Evolutionary conservation across 805 yeast species (phyloP), one percentile per base, ranked within the genome.

Genomic region (Danielozyma ontarioensis): DNA sequence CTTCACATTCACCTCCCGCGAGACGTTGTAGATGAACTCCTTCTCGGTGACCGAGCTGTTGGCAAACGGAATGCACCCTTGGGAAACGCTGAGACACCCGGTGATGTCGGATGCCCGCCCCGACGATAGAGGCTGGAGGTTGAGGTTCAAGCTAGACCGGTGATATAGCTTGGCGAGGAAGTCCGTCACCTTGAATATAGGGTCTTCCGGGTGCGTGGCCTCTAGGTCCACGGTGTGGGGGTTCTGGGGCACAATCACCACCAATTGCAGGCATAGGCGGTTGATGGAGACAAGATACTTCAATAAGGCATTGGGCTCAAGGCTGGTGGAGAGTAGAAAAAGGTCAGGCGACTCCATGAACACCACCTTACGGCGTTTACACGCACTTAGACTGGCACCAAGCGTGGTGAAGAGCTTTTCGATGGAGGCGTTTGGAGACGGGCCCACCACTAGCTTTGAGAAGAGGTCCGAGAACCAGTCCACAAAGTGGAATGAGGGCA

Each of bases 61-160:
- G 0, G 48, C 28, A 2, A 43, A 41, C 3, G 68, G 57, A 2
- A 65, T 37, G 2, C 78, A 63, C 0, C 95, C 95, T 31, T 59
- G 62, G 0, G 79, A 57, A 0, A 87, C 67, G 0, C 74, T 64
- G 26, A 87, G 50, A 3, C 80, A 67, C 1, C 96, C 96, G 0
- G 95, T 81, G 2, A 84, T 73, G 51, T 87, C 96, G 28, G 73
- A 75, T 0, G 96, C 95, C 45, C 86, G 68, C 0, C 95, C 95
- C 0, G 95, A 85, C 3, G 73, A 66, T 38, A 87, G 59, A 1
- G 95, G 88, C 45, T 74, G 72, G 23, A 86, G 50, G 14, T 70
- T 64, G n/a, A 86, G 42, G 25, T 76, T 64, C 27, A 77, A 39
- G 21, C 67, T 63, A 0, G 84, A 63, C 35, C 72, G 67, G 44